Conservation (phyloP, 768 basidiomycete genomes). For the Mycena olivaceomarginata region DNA sequence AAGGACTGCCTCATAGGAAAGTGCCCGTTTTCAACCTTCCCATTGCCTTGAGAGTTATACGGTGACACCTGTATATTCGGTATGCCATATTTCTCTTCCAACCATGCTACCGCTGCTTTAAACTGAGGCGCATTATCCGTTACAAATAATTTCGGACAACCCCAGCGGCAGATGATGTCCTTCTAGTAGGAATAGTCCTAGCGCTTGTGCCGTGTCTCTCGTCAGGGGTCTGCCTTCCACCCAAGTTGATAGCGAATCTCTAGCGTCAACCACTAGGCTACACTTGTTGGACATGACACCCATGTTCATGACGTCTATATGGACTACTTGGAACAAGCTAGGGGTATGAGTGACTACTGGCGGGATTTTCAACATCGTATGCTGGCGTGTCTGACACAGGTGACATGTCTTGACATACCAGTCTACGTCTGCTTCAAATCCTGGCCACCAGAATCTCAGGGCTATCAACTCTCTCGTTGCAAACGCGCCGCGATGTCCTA, state of each 20-base stretch:
- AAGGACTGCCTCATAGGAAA: no score
- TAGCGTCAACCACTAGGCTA: no score
- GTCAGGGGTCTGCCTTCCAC: neutral
- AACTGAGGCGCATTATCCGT: neutral
- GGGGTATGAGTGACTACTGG: constrained; percentile 15
- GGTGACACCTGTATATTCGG: neutral
- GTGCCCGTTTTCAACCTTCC: no score
- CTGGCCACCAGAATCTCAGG: no score
- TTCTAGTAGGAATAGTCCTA: neutral
- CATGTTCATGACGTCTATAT: constrained; percentile 24
- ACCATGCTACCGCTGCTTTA: neutral
- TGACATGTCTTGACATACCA: no score
- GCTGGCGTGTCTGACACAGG: no score
- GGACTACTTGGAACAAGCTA: constrained; percentile 5
- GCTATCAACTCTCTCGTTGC: no score
- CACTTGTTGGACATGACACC: neutral
- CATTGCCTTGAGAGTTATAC: no score
- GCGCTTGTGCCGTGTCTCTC: neutral
- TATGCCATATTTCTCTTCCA: constrained; percentile 2
- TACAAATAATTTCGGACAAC: neutral
- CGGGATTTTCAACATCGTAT: no score
- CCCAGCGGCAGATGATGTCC: neutral
- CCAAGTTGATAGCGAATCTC: no score
- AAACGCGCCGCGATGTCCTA: no score
- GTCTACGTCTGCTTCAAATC: no score